Conservation (phyloP, 169 alveolate species). For the Cryptosporidium xiaoi region DNA sequence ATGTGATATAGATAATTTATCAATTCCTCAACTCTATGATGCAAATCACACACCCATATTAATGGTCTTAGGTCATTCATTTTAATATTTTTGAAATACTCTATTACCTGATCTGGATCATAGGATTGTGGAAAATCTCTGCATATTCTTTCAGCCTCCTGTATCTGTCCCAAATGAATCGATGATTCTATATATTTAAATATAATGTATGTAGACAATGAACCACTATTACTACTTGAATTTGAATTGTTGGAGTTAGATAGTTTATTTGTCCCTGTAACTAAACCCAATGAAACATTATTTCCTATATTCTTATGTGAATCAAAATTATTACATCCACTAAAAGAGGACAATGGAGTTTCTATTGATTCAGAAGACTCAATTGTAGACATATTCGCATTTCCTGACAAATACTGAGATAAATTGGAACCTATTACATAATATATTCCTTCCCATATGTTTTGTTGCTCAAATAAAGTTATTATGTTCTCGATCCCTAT, state of each 20-base stretch:
- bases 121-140: slow-evolving; percentile 92
- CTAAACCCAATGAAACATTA: slow-evolving; percentile 51
- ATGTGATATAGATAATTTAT: slow-evolving; percentile 96
- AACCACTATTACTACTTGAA: slow-evolving; percentile 79
- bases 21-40: slow-evolving; percentile 96
- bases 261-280: slow-evolving; percentile 80
- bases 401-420: slow-evolving; percentile 41
- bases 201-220: slow-evolving; percentile 72
- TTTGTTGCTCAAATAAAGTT: slow-evolving; percentile 87
- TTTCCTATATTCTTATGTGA: slow-evolving; percentile 45
- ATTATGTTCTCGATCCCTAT: slow-evolving; percentile 89
- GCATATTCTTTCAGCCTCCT: slow-evolving; percentile 97
- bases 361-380: slow-evolving; percentile 35
- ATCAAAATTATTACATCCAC: slow-evolving; percentile 77
- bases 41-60: slow-evolving; percentile 98
- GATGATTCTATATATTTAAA: slow-evolving; percentile 97
- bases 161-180: slow-evolving; percentile 93
- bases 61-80: slow-evolving; percentile 98
- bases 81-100: slow-evolving; percentile 94
- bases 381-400: neutral
- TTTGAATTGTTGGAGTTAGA: slow-evolving; percentile 84
- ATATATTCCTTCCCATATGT: slow-evolving; percentile 70
- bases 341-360: neutral
- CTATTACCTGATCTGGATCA: slow-evolving; percentile 96
- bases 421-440: slow-evolving; percentile 64